These are phyloP conservation scores for Pestalotiopsis sp. DNA, from an alignment of 2,329 filamentous ascomycete genomes.

Conservation along the genomic window DNA sequence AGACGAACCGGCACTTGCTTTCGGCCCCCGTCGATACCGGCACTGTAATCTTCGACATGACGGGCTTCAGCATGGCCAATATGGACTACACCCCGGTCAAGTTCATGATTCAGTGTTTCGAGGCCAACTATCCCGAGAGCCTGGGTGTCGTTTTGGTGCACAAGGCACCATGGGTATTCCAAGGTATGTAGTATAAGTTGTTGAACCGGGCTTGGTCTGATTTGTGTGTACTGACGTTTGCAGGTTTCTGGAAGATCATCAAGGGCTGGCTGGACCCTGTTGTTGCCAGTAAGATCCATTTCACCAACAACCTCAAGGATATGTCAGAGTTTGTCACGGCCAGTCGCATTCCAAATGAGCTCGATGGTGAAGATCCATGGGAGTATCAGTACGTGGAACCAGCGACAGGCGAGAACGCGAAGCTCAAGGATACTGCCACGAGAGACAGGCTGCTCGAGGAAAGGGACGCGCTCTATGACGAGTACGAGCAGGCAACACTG, in stretches of 20 bases:
- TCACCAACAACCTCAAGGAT: constrained; percentile 80
- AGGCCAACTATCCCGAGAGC: constrained; percentile 96
- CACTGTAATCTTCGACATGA: constrained; percentile 95
- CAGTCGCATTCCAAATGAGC: constrained; percentile 73
- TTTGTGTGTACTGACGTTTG: neutral
- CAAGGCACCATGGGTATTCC: constrained; percentile 96
- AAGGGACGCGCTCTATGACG: constrained; percentile 64
- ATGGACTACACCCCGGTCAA: constrained; percentile 99
- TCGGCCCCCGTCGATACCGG: constrained; percentile 84
- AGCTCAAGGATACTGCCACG: constrained; percentile 65
- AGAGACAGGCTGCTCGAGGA: constrained; percentile 64
- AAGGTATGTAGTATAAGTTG: constrained; percentile 55
- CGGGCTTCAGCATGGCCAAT: constrained; percentile 87
- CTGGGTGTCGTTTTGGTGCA: constrained; percentile 89
- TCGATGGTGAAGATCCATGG: constrained; percentile 86
- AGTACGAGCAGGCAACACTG: constrained; percentile 73
- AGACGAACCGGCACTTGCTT: constrained; percentile 86
- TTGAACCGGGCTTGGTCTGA: constrained; percentile 16
- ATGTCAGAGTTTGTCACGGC: constrained; percentile 74
- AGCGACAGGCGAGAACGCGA: constrained; percentile 70
- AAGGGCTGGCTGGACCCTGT: constrained; percentile 96
- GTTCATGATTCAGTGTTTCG: constrained; percentile 99
- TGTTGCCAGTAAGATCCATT: constrained; percentile 90
- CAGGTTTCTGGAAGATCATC: constrained; percentile 95
- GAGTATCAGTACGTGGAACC: constrained; percentile 82